These are phyloP conservation scores for Macaranga tanarius DNA, from an alignment of 441 rosid genomes.

Conservation along the genomic window DNA sequence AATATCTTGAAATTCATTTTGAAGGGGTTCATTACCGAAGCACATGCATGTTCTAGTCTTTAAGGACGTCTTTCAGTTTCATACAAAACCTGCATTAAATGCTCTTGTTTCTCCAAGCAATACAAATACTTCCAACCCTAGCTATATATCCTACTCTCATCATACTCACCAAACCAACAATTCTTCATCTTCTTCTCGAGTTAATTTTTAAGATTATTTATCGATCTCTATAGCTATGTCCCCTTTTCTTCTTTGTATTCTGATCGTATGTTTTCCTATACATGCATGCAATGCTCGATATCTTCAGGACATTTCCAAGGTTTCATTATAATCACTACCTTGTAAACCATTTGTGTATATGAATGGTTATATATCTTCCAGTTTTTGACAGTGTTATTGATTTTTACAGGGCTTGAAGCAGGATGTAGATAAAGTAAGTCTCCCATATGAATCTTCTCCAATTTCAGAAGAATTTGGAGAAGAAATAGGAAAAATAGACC, in stretches of 20 bases:
- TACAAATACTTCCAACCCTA: conserved; percentile 36
- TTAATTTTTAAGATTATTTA: background rate
- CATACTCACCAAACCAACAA: conserved; percentile 4
- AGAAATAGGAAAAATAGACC: conserved; percentile 9
- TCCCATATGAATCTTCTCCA: conserved; percentile 4
- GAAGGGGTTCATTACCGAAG: conserved; percentile 41
- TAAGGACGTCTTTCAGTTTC: conserved; percentile 33
- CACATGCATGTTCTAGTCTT: conserved; percentile 64
- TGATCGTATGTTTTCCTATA: conserved; percentile 28
- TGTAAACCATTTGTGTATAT: too few species aligned
- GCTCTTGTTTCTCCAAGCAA: conserved; percentile 36
- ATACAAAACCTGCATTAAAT: conserved; percentile 53
- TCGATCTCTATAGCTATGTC: conserved; percentile 31
- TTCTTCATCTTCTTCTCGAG: background rate
- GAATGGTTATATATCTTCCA: too few species aligned
- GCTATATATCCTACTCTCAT: conserved; percentile 9
- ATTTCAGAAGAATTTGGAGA: conserved; percentile 12
- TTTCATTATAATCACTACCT: background rate
- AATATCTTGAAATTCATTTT: conserved; percentile 36
- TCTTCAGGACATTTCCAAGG: background rate
- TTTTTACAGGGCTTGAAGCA: conserved; percentile 21
- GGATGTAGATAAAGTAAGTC: conserved; percentile 21
- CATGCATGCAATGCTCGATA: conserved; percentile 55
- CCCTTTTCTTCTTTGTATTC: conserved; percentile 25
- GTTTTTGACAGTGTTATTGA: too few species aligned